A percentile compares a stretch with the other conserved stretches of the same genome.
phyloP scores from a whole-genome alignment of 129 eudicot species.

The Calendula officinalis region DNA sequence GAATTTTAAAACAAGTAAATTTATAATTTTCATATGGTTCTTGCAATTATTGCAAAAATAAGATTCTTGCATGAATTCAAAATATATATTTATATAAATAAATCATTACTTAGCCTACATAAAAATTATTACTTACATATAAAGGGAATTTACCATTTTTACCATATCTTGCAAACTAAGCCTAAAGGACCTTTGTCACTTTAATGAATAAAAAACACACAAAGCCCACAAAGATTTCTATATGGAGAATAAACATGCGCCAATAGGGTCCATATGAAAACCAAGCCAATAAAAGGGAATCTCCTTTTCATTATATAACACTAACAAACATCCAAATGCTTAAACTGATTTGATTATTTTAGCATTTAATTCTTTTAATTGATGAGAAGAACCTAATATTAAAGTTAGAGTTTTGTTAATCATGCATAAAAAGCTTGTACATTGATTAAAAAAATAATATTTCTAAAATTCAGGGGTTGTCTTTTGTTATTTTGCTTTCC shows the following conservation, averaged over 20 bases:
- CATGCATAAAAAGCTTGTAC: too few species aligned
- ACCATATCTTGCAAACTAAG: slow-evolving; percentile 15
- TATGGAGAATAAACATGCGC: slow-evolving; percentile 20
- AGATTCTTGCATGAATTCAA: too few species aligned
- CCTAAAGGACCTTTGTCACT: slow-evolving; percentile 21
- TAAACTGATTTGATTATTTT: neutral
- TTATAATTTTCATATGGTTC: too few species aligned
- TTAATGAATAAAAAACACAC: slow-evolving; percentile 13
- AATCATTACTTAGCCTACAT: too few species aligned
- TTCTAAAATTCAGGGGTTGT: too few species aligned
- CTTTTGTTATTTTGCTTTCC: too few species aligned
- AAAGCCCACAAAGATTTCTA: slow-evolving; percentile 17
- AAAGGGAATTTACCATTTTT: slow-evolving; percentile 9
- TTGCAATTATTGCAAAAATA: too few species aligned
- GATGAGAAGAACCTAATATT: neutral
- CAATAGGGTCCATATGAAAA: slow-evolving; percentile 20
- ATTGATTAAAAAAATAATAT: too few species aligned
- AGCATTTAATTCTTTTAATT: neutral
- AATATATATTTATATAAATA: too few species aligned
- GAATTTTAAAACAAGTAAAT: too few species aligned
- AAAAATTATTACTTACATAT: neutral
- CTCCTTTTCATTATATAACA: slow-evolving; percentile 8
- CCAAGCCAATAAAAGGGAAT: slow-evolving; percentile 23
- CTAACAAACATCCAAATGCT: neutral
- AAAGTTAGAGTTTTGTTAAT: too few species aligned